Conservation (phyloP, 768 basidiomycete genomes). For the Cyathus striatus region DNA sequence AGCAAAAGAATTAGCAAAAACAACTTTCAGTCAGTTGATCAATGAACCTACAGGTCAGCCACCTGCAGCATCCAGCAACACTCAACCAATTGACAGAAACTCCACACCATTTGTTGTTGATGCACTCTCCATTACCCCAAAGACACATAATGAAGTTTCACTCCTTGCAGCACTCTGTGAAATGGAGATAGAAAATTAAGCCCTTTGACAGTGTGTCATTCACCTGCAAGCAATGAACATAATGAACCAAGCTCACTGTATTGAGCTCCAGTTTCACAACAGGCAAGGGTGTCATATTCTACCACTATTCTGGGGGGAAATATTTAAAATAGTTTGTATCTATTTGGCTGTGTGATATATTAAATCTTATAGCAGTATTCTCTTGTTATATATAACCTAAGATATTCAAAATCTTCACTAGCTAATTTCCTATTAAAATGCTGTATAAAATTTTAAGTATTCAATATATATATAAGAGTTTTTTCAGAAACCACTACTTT, state of each 20-base stretch:
- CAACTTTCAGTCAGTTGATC: not conserved
- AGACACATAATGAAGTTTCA: not conserved
- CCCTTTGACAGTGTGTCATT: slow-evolving; percentile 1
- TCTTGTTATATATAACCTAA: no score
- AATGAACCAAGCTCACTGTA: slow-evolving; percentile 8
- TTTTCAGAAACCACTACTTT: no score
- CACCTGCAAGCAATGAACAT: slow-evolving; percentile 7
- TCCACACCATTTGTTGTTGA: not conserved
- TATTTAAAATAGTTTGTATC: no score
- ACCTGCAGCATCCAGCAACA: not conserved
- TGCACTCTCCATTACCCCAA: not conserved
- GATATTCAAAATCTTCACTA: no score
- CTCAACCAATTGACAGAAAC: not conserved
- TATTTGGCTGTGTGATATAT: no score
- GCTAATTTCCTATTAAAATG: no score
- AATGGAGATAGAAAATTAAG: not conserved
- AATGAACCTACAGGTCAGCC: not conserved
- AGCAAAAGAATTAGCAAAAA: not conserved
- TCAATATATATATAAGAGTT: no score
- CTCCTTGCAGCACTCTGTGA: slow-evolving; percentile 2
- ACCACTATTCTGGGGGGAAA: no score
- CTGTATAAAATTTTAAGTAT: no score
- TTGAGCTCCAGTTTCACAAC: no score
- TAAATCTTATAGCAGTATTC: no score
- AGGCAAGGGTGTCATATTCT: no score